Conservation (phyloP, 225 moss, liverwort and hornwort genomes). For the Marchantia paleacea region DNA sequence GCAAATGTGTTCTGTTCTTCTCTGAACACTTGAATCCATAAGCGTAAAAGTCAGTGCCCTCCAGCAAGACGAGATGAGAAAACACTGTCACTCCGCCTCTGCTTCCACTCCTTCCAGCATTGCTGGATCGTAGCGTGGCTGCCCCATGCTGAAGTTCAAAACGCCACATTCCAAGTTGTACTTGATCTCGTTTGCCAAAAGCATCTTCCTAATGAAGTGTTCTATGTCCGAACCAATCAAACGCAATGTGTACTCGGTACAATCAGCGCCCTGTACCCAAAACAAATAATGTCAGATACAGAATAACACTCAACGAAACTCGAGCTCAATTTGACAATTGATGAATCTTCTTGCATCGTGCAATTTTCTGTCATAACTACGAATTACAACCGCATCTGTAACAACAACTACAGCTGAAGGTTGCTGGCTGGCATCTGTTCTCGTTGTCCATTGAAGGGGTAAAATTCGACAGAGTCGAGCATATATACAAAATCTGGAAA, state of each 20-base stretch:
- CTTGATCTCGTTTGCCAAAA: conserved; percentile 85
- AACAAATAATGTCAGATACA: neutral
- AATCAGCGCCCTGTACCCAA: conserved; percentile 71
- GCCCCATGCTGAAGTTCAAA: conserved; percentile 98
- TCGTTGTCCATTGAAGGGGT: too few species aligned
- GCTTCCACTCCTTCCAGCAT: conserved; percentile 61
- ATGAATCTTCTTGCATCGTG: too few species aligned
- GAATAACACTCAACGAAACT: neutral
- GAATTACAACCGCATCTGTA: too few species aligned
- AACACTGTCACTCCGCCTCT: conserved; percentile 12
- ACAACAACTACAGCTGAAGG: too few species aligned
- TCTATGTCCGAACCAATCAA: conserved; percentile 91
- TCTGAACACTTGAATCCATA: neutral
- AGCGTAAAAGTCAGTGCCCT: neutral
- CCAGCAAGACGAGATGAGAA: neutral
- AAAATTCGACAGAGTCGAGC: too few species aligned
- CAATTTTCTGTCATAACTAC: too few species aligned
- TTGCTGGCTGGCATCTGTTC: too few species aligned
- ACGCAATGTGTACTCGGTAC: conserved; percentile 85
- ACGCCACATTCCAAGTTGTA: conserved; percentile 91
- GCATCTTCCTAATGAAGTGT: conserved; percentile 87
- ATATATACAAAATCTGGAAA: neutral
- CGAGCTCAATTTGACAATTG: too few species aligned
- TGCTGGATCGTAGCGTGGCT: conserved; percentile 66
- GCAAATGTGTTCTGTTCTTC: neutral